Base-by-base conservation (phyloP, 176 grass and related monocot species). In the Guadua angustifolia region DNA sequence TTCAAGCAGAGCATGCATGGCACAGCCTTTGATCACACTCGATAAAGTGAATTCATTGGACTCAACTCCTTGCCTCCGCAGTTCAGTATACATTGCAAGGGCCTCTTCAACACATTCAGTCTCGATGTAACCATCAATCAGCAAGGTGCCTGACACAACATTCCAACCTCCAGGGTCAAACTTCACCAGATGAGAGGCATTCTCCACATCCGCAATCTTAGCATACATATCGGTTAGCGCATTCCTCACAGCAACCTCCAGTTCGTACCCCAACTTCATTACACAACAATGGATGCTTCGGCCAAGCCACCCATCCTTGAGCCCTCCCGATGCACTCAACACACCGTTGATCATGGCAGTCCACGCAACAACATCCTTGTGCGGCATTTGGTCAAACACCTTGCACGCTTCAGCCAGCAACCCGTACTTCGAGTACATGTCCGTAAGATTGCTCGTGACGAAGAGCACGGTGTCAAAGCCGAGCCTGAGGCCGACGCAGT, bases 21-120 rank as follows among this genome's bases (percentile, higher is more conserved):
- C 88, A 72, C 88, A 94, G 15, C 84, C 92, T 67, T 91, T 94
- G 36, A 94, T 87, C 92, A 90, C 79, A 86, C 88, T 90, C 1
- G 92, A 86, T 56, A 89, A 88, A 73, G 92, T 91, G 84, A 94
- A 94, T 33, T 88, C 92, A 7, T 94, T 94, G 51, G 92, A 75
- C 21, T 84, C 64, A 13, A 88, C n/a, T 69, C 75, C 75, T 53
- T 22, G 79, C 29, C 88, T 91, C 66, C 15, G 19, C 32, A 77
- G 62, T 32, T 94, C 79, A 66, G 43, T 47, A 68, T 88, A 94
- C 15, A 68, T 77, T 81, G 16, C 58, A 75, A 88, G 75, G 61
- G 86, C 86, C 72, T 91, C 83, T 38, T 91, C 86, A 13, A 81
- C 75, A 66, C 13, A 68, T 14, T 87, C 61, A 57, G 64, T 70